phyloP scores from a whole-genome alignment of 2,329 filamentous ascomycete genomes.

The Seiridium unicorne region DNA sequence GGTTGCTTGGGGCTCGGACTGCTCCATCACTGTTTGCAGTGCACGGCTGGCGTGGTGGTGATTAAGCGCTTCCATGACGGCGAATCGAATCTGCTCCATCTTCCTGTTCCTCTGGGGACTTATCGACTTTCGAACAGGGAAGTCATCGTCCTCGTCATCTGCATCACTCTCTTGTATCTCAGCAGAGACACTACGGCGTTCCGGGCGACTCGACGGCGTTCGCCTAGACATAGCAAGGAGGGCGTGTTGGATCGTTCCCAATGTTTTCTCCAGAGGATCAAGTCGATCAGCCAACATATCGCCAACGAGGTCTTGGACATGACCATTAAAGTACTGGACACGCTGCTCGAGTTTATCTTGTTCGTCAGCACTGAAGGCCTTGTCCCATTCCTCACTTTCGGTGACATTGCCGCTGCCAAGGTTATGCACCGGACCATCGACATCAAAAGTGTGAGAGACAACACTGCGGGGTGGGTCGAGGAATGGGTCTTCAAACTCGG shows the following conservation, averaged over 20 bases:
- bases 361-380: slow-evolving; percentile 76
- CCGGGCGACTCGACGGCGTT: slow-evolving; percentile 54
- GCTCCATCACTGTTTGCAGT: slow-evolving; percentile 26
- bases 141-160: slow-evolving; percentile 85
- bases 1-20: slow-evolving; percentile 20
- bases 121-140: slow-evolving; percentile 61
- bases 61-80: slow-evolving; percentile 71
- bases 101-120: slow-evolving; percentile 79
- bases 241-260: slow-evolving; percentile 72
- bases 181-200: slow-evolving; percentile 66
- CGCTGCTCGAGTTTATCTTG: slow-evolving; percentile 80
- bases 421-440: slow-evolving; percentile 53
- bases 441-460: slow-evolving; percentile 41
- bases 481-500: slow-evolving; percentile 63
- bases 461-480: slow-evolving; percentile 49
- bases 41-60: slow-evolving; percentile 46
- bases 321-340: slow-evolving; percentile 85
- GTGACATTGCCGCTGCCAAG: slow-evolving; percentile 63
- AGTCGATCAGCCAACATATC: slow-evolving; percentile 74
- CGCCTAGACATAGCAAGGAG: slow-evolving; percentile 57
- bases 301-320: slow-evolving; percentile 83
- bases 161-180: slow-evolving; percentile 81
- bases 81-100: slow-evolving; percentile 76
- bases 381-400: slow-evolving; percentile 88
- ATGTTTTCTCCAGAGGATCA: slow-evolving; percentile 75